phyloP scores from a whole-genome alignment of 352 stramenopile species.

The Globisporangium takayamanum region DNA sequence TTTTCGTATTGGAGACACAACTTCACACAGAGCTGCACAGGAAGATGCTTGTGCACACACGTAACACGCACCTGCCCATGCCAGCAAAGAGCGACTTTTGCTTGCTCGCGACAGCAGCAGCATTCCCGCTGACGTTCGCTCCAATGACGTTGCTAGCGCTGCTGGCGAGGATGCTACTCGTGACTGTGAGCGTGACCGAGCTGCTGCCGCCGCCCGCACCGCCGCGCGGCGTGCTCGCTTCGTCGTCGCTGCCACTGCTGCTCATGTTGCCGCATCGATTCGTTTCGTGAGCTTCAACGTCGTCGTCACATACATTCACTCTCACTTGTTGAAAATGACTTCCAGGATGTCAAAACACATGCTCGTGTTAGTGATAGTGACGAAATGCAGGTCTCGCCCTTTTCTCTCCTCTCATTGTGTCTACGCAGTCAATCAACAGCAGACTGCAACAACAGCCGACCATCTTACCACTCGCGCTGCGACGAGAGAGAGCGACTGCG shows the following conservation, averaged over 20 bases:
- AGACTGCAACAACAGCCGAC: slow-evolving; percentile 2
- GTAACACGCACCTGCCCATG: slow-evolving; percentile 24
- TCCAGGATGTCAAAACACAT: no score
- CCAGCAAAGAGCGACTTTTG: slow-evolving; percentile 45
- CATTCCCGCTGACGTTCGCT: not conserved
- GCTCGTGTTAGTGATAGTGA: no score
- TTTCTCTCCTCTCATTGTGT: no score
- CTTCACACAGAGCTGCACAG: not conserved
- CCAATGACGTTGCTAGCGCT: slow-evolving; percentile 5
- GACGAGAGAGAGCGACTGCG: slow-evolving; percentile 8
- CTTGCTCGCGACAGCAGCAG: slow-evolving; percentile 1
- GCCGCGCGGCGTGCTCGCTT: slow-evolving; percentile 10
- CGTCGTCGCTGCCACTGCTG: slow-evolving; percentile 29
- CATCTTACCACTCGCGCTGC: slow-evolving; percentile 3
- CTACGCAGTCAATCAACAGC: no score
- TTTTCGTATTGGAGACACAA: not conserved
- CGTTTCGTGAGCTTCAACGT: not conserved
- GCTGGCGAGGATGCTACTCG: not conserved
- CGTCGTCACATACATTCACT: no score
- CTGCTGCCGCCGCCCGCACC: not conserved
- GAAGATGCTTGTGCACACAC: not conserved
- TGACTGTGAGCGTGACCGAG: slow-evolving; percentile 5
- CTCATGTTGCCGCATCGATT: slow-evolving; percentile 20
- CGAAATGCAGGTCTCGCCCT: no score
- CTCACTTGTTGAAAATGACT: not conserved